Conservation (phyloP, 2,329 filamentous ascomycete genomes). For the Myotisia sp. region DNA sequence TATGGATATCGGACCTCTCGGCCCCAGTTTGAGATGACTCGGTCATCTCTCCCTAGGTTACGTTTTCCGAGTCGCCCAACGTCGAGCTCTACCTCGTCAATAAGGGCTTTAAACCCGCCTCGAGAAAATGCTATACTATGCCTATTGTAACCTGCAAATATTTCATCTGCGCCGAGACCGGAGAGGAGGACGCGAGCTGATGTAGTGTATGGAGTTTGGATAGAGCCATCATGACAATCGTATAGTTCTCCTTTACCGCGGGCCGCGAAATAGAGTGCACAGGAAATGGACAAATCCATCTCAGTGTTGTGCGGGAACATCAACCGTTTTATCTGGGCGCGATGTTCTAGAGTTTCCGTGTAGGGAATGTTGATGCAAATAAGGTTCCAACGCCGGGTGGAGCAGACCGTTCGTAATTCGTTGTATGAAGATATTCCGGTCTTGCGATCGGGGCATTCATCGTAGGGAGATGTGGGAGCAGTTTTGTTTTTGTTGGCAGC, state of each 20-base stretch:
- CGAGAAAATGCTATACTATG: constrained; percentile 64
- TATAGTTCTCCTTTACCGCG: constrained; percentile 47
- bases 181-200: constrained; percentile 74
- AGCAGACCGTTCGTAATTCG: constrained; percentile 60
- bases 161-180: constrained; percentile 85
- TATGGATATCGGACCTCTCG: constrained; percentile 82
- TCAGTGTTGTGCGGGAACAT: constrained; percentile 94
- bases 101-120: constrained; percentile 53
- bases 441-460: constrained; percentile 76
- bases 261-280: constrained; percentile 87
- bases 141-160: constrained; percentile 85
- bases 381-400: constrained; percentile 64
- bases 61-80: constrained; percentile 74
- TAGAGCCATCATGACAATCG: constrained; percentile 17
- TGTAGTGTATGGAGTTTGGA: constrained; percentile 42
- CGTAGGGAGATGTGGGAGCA: constrained; percentile 40
- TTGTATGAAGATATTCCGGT: constrained; percentile 67
- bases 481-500: constrained; percentile 35
- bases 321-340: constrained; percentile 54
- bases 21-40: constrained; percentile 78
- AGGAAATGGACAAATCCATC: constrained; percentile 94
- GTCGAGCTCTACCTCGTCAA: constrained; percentile 74
- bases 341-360: constrained; percentile 54
- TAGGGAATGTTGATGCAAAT: constrained; percentile 70
- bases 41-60: constrained; percentile 89